Evolutionary conservation across 768 basidiomycete species (phyloP).

Genomic region (Leccinum ochraceum): DNA sequence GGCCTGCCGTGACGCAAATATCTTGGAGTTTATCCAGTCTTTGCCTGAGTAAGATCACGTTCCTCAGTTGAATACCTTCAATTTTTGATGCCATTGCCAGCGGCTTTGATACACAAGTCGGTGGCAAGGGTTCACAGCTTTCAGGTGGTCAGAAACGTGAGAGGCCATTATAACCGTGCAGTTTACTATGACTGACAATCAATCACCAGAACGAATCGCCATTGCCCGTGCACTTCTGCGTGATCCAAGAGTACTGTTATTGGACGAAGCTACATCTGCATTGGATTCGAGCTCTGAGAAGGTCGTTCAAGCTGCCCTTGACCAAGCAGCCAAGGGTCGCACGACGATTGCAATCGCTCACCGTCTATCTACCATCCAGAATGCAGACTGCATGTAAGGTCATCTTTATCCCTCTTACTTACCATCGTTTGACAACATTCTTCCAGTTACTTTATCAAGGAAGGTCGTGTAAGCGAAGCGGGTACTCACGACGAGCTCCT

Average conservation of each 20-base stretch:
- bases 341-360: conserved; percentile 98
- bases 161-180: conserved; percentile 20
- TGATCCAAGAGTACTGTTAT: conserved; percentile 85
- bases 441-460: conserved; percentile 82
- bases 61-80: background rate
- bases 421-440: conserved; percentile 23
- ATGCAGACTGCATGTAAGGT: conserved; percentile 82
- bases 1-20: conserved; percentile 85
- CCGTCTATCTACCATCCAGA: conserved; percentile 89
- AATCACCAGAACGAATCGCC: conserved; percentile 57
- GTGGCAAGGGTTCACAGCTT: conserved; percentile 86
- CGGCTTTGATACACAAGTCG: conserved; percentile 90
- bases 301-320: conserved; percentile 93
- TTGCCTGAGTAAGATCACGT: conserved; percentile 68
- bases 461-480: conserved; percentile 57
- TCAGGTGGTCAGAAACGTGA: conserved; percentile 87
- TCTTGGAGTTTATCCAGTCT: conserved; percentile 85
- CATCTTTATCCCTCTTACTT: background rate
- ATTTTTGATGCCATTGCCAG: conserved; percentile 37
- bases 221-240: conserved; percentile 90
- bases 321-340: conserved; percentile 87
- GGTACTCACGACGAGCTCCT: conserved; percentile 88
- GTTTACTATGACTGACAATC: background rate
- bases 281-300: conserved; percentile 91
- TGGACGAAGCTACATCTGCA: conserved; percentile 91